Evolutionary conservation across 768 basidiomycete species (phyloP), one percentile per base, ranked within the genome.

Genomic region (Termitomyces sp.): DNA sequence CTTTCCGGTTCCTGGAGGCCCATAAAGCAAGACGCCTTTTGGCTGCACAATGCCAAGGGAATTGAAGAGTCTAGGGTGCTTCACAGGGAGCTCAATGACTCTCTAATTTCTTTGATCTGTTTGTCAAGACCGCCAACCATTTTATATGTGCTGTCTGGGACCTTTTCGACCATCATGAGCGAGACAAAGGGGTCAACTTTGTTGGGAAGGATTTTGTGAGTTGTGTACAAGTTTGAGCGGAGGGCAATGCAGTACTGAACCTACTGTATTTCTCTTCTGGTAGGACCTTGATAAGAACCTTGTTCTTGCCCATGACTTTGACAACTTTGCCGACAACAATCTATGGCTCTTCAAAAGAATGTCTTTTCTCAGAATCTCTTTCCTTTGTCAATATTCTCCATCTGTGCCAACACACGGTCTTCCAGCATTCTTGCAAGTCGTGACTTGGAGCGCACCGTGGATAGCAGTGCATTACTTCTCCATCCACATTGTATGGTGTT

Each of bases 111-210:
- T n/a, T n/a, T n/a, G n/a, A n/a, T n/a, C n/a, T n/a, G n/a, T n/a
- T n/a, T n/a, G n/a, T n/a, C n/a, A n/a, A n/a, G n/a, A n/a, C n/a
- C n/a, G n/a, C n/a, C n/a, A n/a, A n/a, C n/a, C n/a, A n/a, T n/a
- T n/a, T n/a, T n/a, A n/a, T n/a, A n/a, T n/a, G n/a, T n/a, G n/a
- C n/a, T n/a, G n/a, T n/a, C n/a, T n/a, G n/a, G n/a, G n/a, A n/a
- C n/a, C n/a, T n/a, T n/a, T n/a, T n/a, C 96, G 12, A 98, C 96
- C 95, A 98, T 98, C 97, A 98, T 98, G 61, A 98, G 84, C 20
- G 94, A 97, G 32, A 98, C 95, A 40, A 98, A 86, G 4, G 97
- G 96, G 72, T 98, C 97, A 66, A 98, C 90, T 76, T 99, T 98
- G 79, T 94, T 97, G 0, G 94, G 94, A 0, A 98, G 78, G 65